phyloP scores from a whole-genome alignment of 2,329 filamentous ascomycete genomes.

The Sphaceloma murrayae region DNA sequence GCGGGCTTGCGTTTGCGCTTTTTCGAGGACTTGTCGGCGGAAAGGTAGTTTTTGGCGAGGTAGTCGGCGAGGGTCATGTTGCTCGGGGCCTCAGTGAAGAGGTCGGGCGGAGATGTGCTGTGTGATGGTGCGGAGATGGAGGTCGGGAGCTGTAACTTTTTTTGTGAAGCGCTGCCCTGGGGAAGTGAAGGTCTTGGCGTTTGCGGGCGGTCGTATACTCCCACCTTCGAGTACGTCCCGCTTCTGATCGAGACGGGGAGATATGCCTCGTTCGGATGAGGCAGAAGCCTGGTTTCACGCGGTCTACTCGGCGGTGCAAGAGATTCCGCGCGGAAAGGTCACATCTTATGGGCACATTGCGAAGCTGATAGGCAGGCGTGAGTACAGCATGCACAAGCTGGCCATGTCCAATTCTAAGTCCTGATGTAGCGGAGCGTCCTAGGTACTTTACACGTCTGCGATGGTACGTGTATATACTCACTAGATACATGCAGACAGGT shows the following conservation, averaged over 20 bases:
- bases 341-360: constrained; percentile 83
- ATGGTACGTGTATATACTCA: no score
- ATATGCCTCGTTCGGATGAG: constrained; percentile 68
- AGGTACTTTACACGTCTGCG: no score
- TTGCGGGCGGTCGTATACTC: no score
- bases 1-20: constrained; percentile 43
- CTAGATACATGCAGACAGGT: constrained; percentile 56
- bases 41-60: constrained; percentile 84
- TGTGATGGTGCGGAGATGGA: not conserved
- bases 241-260: no score
- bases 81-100: constrained; percentile 15
- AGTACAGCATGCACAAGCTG: constrained; percentile 25
- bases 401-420: constrained; percentile 10
- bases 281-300: constrained; percentile 63
- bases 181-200: constrained; percentile 6
- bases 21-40: constrained; percentile 46
- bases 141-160: constrained; percentile 1
- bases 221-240: no score
- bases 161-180: no score
- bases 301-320: constrained; percentile 75
- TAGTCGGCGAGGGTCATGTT: constrained; percentile 66
- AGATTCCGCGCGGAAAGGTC: constrained; percentile 73
- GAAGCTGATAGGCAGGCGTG: constrained; percentile 61
- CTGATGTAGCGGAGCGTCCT: constrained; percentile 37
- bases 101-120: not conserved